phyloP scores from a whole-genome alignment of 176 grass and related monocot genomes.

The Paspalum notatum region DNA sequence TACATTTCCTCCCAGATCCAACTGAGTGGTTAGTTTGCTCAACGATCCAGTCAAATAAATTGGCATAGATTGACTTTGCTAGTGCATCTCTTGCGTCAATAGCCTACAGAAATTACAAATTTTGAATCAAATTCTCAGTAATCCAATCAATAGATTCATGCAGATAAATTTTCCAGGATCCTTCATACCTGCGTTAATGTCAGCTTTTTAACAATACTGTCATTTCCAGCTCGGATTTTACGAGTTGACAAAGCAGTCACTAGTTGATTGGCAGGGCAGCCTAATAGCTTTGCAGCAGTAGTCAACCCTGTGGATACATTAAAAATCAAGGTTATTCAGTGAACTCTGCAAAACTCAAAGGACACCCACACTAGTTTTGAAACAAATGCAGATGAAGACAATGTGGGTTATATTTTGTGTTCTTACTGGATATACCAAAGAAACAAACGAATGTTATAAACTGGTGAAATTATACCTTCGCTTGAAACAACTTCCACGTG shows the following conservation, averaged over 20 bases:
- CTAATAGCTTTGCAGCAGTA: slow-evolving; percentile 78
- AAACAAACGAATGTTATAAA: slow-evolving; percentile 5
- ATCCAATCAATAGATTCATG: slow-evolving; percentile 1
- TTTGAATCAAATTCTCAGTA: slow-evolving; percentile 24
- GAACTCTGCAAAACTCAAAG: not conserved
- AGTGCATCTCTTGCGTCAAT: slow-evolving; percentile 89
- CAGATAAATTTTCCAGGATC: slow-evolving; percentile 29
- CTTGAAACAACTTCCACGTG: slow-evolving; percentile 88
- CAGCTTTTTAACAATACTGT: slow-evolving; percentile 85
- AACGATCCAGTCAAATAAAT: slow-evolving; percentile 90
- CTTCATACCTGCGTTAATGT: slow-evolving; percentile 77
- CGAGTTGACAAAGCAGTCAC: slow-evolving; percentile 76
- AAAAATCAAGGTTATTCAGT: slow-evolving; percentile 28
- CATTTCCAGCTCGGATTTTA: slow-evolving; percentile 89
- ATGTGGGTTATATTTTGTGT: not conserved
- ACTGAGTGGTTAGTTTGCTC: slow-evolving; percentile 86
- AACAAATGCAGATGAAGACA: not conserved
- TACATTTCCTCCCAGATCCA: slow-evolving; percentile 55
- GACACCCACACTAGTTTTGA: slow-evolving; percentile 8
- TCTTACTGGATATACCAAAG: not conserved
- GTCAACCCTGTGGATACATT: slow-evolving; percentile 57
- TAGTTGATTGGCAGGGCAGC: slow-evolving; percentile 66
- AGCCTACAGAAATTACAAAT: slow-evolving; percentile 59
- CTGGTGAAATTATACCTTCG: slow-evolving; percentile 61
- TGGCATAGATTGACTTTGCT: slow-evolving; percentile 88